phyloP scores from a whole-genome alignment of 176 grass and related monocot genomes.

The Hyparrhenia diplandra region DNA sequence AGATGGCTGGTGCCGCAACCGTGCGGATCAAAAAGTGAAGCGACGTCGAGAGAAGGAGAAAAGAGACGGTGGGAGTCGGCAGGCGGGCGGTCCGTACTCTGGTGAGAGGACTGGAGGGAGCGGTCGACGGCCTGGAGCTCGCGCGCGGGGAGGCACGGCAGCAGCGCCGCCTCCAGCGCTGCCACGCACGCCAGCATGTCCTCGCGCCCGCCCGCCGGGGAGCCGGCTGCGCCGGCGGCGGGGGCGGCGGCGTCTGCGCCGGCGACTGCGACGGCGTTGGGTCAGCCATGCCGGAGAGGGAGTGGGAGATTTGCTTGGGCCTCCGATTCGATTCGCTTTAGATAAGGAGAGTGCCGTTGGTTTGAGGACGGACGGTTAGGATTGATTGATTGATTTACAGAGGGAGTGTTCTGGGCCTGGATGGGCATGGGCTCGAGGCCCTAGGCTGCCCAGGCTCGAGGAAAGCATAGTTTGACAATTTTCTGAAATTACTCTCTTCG shows the following conservation, averaged over 20 bases:
- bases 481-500: too few species aligned
- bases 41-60: neutral
- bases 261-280: constrained; percentile 21
- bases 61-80: neutral
- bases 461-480: too few species aligned
- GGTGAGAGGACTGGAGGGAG: constrained; percentile 89
- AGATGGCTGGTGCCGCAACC: neutral
- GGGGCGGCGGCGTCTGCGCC: constrained; percentile 28
- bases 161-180: constrained; percentile 73
- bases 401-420: neutral
- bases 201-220: constrained; percentile 32
- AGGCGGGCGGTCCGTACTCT: constrained; percentile 45
- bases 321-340: neutral
- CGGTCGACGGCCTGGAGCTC: constrained; percentile 97
- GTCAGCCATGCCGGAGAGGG: constrained; percentile 29
- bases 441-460: too few species aligned
- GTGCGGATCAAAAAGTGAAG: neutral
- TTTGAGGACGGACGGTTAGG: neutral
- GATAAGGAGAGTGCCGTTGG: neutral
- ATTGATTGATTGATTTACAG: neutral
- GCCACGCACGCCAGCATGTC: constrained; percentile 79
- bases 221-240: neutral
- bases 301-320: neutral
- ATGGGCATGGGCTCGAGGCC: neutral
- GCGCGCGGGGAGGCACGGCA: constrained; percentile 89